These are phyloP conservation scores for Paramecium biaurelia DNA, from an alignment of 73 alveolate genomes.

Conservation along the genomic window DNA sequence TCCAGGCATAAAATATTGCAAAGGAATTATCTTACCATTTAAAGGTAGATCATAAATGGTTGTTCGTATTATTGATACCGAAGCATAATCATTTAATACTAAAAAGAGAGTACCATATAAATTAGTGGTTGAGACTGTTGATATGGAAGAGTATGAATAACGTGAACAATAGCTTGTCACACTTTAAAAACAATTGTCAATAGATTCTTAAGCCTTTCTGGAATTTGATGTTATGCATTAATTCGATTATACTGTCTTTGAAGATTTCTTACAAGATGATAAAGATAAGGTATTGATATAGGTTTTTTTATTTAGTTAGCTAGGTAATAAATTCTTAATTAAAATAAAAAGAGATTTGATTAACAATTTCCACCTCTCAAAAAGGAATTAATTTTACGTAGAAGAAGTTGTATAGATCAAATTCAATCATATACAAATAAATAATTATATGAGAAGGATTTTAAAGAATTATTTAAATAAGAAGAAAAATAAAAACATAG, in stretches of 20 bases:
- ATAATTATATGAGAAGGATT: background rate
- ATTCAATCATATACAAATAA: background rate
- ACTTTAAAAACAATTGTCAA: background rate
- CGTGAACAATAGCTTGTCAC: background rate
- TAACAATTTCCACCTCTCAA: background rate
- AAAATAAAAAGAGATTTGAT: background rate
- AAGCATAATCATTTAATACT: slow-evolving; percentile 69
- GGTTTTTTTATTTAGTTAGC: slow-evolving; percentile 16
- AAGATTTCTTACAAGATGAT: background rate
- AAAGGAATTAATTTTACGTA: background rate
- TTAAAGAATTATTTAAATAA: background rate
- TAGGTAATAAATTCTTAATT: background rate
- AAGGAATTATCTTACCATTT: slow-evolving; percentile 26
- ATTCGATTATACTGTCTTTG: slow-evolving; percentile 5
- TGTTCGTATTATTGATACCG: slow-evolving; percentile 19
- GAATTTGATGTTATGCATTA: slow-evolving; percentile 13
- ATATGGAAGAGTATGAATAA: background rate
- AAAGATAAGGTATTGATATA: background rate
- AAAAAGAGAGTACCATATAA: slow-evolving; percentile 93
- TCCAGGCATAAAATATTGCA: background rate
- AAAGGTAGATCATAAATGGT: slow-evolving; percentile 31
- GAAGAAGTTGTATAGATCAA: background rate
- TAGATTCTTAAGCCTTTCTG: slow-evolving; percentile 21
- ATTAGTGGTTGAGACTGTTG: slow-evolving; percentile 67
- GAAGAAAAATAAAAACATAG: background rate